Percentiles rank a stretch among this genome's conserved stretches.
phyloP scores from a whole-genome alignment of 768 basidiomycete species.

The Macrolepiota albuminosa region DNA sequence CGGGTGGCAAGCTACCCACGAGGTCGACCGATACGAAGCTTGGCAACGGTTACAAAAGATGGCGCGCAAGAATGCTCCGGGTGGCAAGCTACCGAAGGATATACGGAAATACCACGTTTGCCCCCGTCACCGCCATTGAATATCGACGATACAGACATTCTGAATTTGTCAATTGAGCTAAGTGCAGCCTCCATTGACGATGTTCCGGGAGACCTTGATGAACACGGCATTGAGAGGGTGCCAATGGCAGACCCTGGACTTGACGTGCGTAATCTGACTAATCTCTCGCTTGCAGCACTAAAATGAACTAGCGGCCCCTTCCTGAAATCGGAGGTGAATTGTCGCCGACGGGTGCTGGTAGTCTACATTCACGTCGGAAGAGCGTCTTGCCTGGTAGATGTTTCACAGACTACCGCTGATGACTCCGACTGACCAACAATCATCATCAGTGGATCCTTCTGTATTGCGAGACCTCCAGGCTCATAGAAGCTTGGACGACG shows the following conservation, averaged over 20 bases:
- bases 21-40: slow-evolving; percentile 77
- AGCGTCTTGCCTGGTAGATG: slow-evolving; percentile 84
- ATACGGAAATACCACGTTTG: slow-evolving; percentile 60
- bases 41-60: slow-evolving; percentile 84
- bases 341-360: slow-evolving; percentile 40
- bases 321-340: slow-evolving; percentile 64
- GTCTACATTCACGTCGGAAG: slow-evolving; percentile 88
- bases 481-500: slow-evolving; percentile 76
- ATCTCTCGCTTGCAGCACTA: background rate
- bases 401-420: background rate
- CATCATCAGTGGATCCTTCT: slow-evolving; percentile 69
- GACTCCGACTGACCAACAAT: background rate
- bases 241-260: slow-evolving; percentile 90
- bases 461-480: slow-evolving; percentile 86
- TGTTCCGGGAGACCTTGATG: slow-evolving; percentile 65
- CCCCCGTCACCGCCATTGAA: slow-evolving; percentile 76
- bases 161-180: slow-evolving; percentile 87
- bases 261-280: slow-evolving; percentile 51
- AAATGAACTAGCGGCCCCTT: slow-evolving; percentile 47
- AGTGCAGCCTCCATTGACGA: slow-evolving; percentile 80
- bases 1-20: slow-evolving; percentile 72
- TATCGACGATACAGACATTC: slow-evolving; percentile 79
- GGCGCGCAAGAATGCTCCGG: slow-evolving; percentile 65
- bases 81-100: slow-evolving; percentile 64
- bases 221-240: slow-evolving; percentile 80